These are phyloP conservation scores for Metschnikowia chrysomelidarum DNA, from an alignment of 805 yeast genomes.

Conservation along the genomic window DNA sequence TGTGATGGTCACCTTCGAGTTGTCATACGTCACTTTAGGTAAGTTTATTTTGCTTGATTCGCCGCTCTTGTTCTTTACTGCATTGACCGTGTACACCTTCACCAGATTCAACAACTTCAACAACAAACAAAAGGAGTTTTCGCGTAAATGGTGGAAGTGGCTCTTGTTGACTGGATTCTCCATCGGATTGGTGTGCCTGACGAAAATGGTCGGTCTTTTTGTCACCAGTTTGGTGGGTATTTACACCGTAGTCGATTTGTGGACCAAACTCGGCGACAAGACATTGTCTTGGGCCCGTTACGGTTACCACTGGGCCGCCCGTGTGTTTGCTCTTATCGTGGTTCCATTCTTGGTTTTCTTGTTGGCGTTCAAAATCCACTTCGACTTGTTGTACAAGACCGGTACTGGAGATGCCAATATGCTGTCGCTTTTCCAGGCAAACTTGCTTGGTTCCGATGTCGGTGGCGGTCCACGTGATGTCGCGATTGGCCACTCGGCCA, in stretches of 20 bases:
- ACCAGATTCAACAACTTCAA: slow-evolving; percentile 67
- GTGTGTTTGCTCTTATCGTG: slow-evolving; percentile 60
- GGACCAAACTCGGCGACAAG: slow-evolving; percentile 77
- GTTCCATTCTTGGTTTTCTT: slow-evolving; percentile 64
- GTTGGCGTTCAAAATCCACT: slow-evolving; percentile 70
- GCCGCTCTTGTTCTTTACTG: slow-evolving; percentile 84
- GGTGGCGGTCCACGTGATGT: slow-evolving; percentile 70
- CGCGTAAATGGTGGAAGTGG: slow-evolving; percentile 94
- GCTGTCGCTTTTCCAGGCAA: slow-evolving; percentile 82
- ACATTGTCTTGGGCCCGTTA: slow-evolving; percentile 50
- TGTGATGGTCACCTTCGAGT: slow-evolving; percentile 77
- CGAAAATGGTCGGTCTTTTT: slow-evolving; percentile 95
- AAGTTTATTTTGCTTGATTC: slow-evolving; percentile 91
- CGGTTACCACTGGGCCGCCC: slow-evolving; percentile 61
- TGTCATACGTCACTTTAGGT: slow-evolving; percentile 79
- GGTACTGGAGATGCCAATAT: slow-evolving; percentile 82
- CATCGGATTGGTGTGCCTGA: slow-evolving; percentile 88
- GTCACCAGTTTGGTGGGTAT: slow-evolving; percentile 86
- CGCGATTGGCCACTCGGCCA: slow-evolving; percentile 47
- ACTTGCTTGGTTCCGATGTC: slow-evolving; percentile 63
- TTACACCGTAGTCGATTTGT: slow-evolving; percentile 83
- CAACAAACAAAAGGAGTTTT: slow-evolving; percentile 46
- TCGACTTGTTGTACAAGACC: slow-evolving; percentile 65
- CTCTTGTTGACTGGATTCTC: slow-evolving; percentile 75
- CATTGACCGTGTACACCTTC: slow-evolving; percentile 73